Conservation (phyloP, 129 eudicot genomes). For the Flaveria robusta region DNA sequence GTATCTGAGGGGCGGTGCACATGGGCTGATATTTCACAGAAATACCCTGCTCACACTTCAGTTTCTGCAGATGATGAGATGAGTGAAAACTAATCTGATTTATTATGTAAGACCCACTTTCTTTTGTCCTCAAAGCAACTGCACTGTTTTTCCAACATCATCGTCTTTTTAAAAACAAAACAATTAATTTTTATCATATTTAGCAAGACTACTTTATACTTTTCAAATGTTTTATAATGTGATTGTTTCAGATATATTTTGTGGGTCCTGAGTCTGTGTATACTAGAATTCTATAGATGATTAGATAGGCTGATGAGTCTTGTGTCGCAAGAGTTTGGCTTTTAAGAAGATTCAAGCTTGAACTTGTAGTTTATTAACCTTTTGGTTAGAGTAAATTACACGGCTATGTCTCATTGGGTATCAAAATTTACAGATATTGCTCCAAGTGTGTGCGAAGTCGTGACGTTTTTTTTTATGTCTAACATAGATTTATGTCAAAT, state of each 20-base stretch:
- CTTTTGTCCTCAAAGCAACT: neutral
- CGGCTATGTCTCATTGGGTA: too few species aligned
- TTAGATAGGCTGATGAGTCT: neutral
- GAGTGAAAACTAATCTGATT: slow-evolving; percentile 4
- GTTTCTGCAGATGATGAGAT: slow-evolving; percentile 45
- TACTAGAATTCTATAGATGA: neutral
- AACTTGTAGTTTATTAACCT: too few species aligned
- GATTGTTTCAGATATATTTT: neutral
- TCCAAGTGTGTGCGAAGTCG: too few species aligned
- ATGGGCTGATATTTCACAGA: slow-evolving; percentile 52
- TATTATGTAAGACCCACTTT: neutral
- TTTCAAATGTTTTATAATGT: neutral
- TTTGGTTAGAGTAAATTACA: too few species aligned
- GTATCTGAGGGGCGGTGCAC: slow-evolving; percentile 58
- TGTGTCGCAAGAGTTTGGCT: too few species aligned
- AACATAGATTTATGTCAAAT: too few species aligned
- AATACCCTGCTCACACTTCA: slow-evolving; percentile 45
- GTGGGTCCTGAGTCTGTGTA: neutral
- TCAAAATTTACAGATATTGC: too few species aligned
- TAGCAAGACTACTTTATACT: slow-evolving; percentile 8
- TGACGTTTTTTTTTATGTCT: too few species aligned
- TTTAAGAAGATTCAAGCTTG: too few species aligned
- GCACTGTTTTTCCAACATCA: slow-evolving; percentile 1
- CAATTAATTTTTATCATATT: neutral
- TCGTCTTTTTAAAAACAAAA: neutral